phyloP scores from a whole-genome alignment of 331 rosid species.

The Rosa hybrid region DNA sequence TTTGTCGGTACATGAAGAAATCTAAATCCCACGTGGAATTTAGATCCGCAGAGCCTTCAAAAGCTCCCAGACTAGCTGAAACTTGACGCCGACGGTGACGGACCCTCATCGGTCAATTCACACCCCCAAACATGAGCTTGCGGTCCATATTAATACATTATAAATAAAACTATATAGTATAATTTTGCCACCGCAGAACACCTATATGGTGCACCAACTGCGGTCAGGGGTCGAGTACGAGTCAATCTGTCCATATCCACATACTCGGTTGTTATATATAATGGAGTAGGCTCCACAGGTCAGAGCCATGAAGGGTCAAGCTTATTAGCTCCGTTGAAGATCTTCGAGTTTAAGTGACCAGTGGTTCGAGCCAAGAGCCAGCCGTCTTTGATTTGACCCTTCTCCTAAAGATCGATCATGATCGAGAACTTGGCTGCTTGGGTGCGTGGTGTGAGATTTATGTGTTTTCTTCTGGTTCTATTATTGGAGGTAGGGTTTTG shows the following conservation, averaged over 20 bases:
- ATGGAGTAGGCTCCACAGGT: not conserved
- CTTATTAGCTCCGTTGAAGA: not conserved
- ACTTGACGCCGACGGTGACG: not conserved
- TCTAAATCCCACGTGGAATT: slow-evolving; percentile 21
- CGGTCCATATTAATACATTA: slow-evolving; percentile 11
- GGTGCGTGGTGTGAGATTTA: not conserved
- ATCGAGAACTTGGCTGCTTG: not conserved
- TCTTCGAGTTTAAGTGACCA: not conserved
- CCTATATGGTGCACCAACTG: not conserved
- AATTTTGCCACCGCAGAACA: slow-evolving; percentile 4
- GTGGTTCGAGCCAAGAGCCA: slow-evolving; percentile 14
- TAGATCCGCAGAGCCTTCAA: slow-evolving; percentile 24
- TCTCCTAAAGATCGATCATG: not conserved
- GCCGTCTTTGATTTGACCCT: slow-evolving; percentile 23
- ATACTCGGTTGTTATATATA: not conserved
- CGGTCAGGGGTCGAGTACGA: slow-evolving; percentile 15
- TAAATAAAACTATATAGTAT: not conserved
- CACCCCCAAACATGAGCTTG: not conserved
- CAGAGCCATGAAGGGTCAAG: not conserved
- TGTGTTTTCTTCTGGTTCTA: not conserved
- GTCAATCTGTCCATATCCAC: slow-evolving; percentile 5
- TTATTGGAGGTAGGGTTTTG: not conserved
- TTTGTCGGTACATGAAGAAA: slow-evolving; percentile 15
- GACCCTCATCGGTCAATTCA: slow-evolving; percentile 12
- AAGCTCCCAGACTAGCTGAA: not conserved